Conservation (phyloP, 179 eudicot genomes). For the Silene vulgaris region DNA sequence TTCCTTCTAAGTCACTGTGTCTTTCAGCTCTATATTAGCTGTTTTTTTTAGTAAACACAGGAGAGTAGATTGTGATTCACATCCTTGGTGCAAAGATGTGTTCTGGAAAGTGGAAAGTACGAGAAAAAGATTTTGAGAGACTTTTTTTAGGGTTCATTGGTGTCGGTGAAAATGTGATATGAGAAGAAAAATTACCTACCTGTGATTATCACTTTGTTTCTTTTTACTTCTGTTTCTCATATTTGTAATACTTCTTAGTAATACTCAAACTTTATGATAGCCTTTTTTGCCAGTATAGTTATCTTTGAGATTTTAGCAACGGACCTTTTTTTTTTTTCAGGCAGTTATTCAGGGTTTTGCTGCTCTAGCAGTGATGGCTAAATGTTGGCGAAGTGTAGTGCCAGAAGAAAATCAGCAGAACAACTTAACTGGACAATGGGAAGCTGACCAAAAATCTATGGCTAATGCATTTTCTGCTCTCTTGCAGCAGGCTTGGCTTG, state of each 20-base stretch:
- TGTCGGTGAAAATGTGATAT: neutral
- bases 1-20: too few species aligned
- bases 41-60: neutral
- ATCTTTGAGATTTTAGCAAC: neutral
- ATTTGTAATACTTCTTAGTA: neutral
- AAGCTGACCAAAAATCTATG: conserved; percentile 40
- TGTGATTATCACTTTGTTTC: neutral
- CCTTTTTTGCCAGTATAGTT: neutral
- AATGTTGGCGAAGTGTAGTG: conserved; percentile 56
- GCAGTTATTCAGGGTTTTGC: conserved; percentile 62
- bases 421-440: conserved; percentile 34
- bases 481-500: conserved; percentile 68
- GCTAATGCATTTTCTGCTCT: conserved; percentile 55
- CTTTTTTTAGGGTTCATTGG: neutral
- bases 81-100: neutral
- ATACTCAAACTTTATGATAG: too few species aligned
- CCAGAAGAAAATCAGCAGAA: conserved; percentile 44
- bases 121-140: neutral
- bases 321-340: conserved; percentile 28
- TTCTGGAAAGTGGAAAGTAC: neutral
- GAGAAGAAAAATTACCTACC: neutral
- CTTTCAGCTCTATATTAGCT: too few species aligned
- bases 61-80: neutral
- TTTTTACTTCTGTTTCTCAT: neutral
- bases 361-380: conserved; percentile 63